Conservation (phyloP, 2,329 filamentous ascomycete genomes). For the Akanthomyces dipterigenus region DNA sequence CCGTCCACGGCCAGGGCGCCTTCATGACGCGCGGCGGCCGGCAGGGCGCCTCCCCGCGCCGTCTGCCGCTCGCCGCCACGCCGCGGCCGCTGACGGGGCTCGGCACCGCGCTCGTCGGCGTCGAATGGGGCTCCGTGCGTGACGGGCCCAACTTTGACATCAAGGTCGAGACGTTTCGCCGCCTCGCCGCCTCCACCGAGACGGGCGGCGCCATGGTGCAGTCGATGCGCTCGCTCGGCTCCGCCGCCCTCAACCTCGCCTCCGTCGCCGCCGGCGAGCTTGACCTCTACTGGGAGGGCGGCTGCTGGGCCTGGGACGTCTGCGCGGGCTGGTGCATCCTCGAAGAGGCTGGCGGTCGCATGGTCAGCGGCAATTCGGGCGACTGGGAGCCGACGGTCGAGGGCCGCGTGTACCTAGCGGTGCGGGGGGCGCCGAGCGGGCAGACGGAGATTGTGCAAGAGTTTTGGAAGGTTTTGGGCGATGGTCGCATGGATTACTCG, state of each 20-base stretch:
- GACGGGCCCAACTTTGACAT: constrained; percentile 64
- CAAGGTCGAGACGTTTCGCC: constrained; percentile 60
- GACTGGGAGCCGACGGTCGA: constrained; percentile 60
- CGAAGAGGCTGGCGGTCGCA: constrained; percentile 63
- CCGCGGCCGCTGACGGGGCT: constrained; percentile 54
- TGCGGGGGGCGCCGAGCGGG: constrained; percentile 51
- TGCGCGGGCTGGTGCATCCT: constrained; percentile 76
- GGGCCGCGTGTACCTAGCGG: constrained; percentile 54
- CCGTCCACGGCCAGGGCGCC: constrained; percentile 60
- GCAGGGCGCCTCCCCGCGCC: constrained; percentile 18
- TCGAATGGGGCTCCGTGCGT: constrained; percentile 68
- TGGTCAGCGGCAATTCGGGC: constrained; percentile 68
- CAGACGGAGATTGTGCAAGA: constrained; percentile 58
- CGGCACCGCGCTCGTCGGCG: constrained; percentile 56
- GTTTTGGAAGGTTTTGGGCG: constrained; percentile 56
- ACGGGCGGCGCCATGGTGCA: constrained; percentile 71
- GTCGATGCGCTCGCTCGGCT: constrained; percentile 61
- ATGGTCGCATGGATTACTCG: constrained; percentile 43
- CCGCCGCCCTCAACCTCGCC: constrained; percentile 69
- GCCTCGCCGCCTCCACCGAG: constrained; percentile 50
- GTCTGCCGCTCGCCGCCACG: constrained; percentile 35
- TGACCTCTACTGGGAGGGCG: constrained; percentile 76
- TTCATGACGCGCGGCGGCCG: constrained; percentile 45
- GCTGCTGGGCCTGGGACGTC: constrained; percentile 82
- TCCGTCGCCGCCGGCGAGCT: constrained; percentile 63